Evolutionary conservation across 345 rosid genomes (phyloP).

Genomic region (Ailanthus altissimus): DNA sequence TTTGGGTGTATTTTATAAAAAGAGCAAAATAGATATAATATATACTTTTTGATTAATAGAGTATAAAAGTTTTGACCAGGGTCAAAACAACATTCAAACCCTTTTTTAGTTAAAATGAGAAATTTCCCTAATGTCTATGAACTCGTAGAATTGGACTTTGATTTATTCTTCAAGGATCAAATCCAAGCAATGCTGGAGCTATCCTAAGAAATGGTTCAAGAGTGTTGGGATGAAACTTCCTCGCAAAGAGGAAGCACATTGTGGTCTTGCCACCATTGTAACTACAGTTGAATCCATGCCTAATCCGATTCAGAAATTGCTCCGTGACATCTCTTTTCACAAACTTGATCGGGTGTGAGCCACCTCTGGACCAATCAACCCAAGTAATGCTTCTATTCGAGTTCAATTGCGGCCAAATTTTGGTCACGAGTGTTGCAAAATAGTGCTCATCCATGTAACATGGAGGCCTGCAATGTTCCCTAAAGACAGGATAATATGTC

Average conservation of each 20-base stretch:
- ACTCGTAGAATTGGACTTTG: too few species aligned
- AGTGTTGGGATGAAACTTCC: conserved; percentile 41
- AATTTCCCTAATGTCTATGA: too few species aligned
- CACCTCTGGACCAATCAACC: conserved; percentile 44
- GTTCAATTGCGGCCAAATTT: conserved; percentile 19
- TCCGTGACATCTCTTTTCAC: conserved; percentile 29
- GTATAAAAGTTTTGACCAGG: too few species aligned
- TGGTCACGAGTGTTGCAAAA: conserved; percentile 34
- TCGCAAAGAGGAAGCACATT: conserved; percentile 38
- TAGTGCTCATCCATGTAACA: conserved; percentile 47
- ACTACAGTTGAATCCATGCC: conserved; percentile 28
- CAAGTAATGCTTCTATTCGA: conserved; percentile 37
- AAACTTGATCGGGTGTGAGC: conserved; percentile 36
- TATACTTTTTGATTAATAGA: too few species aligned
- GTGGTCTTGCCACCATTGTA: conserved; percentile 23
- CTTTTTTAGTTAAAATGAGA: too few species aligned
- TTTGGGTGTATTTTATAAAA: too few species aligned
- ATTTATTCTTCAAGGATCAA: neutral
- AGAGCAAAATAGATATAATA: too few species aligned
- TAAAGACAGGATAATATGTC: conserved; percentile 32
- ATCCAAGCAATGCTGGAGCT: conserved; percentile 29
- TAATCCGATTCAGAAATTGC: conserved; percentile 24
- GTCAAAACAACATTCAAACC: too few species aligned
- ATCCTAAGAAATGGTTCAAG: conserved; percentile 35
- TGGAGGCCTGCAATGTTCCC: conserved; percentile 28